phyloP scores from a whole-genome alignment of 305 asterid genomes.

The Solanum hybrid region DNA sequence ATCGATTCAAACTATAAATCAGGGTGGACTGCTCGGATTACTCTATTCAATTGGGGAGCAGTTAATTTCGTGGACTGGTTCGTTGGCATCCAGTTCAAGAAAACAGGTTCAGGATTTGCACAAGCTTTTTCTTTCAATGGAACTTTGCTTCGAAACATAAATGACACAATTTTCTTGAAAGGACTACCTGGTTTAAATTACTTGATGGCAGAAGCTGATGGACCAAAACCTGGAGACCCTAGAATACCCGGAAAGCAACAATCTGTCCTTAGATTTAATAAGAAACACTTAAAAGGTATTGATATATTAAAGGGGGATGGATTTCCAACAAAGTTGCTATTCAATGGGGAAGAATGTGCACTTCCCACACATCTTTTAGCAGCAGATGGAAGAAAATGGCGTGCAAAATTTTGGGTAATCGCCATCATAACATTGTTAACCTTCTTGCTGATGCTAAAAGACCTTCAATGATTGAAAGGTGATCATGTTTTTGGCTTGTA shows the following conservation, averaged over 20 bases:
- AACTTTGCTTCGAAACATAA: constrained; percentile 16
- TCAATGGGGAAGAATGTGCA: constrained; percentile 78
- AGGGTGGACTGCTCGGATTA: constrained; percentile 70
- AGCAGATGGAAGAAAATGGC: constrained; percentile 1
- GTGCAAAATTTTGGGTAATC: neutral
- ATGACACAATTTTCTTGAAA: constrained; percentile 39
- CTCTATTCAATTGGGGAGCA: constrained; percentile 64
- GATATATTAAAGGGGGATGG: constrained; percentile 47
- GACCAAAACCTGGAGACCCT: constrained; percentile 51
- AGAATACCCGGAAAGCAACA: constrained; percentile 66
- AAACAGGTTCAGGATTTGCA: constrained; percentile 48
- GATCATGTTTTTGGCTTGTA: neutral
- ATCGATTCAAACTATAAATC: constrained; percentile 31
- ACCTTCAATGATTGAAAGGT: neutral
- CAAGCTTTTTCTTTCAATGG: constrained; percentile 51
- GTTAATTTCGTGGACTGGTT: constrained; percentile 46
- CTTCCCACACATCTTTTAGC: constrained; percentile 26
- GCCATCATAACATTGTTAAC: neutral
- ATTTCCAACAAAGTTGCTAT: constrained; percentile 62
- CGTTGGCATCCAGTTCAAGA: constrained; percentile 40
- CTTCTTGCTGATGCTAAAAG: neutral
- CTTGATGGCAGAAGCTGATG: constrained; percentile 36
- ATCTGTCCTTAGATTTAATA: constrained; percentile 50
- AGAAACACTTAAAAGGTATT: constrained; percentile 40
- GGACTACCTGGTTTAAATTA: constrained; percentile 45